A percentile compares a stretch with the other conserved stretches of the same genome.
Evolutionary conservation across 805 yeast genomes (phyloP).

Genomic region (Spencermartinsiella europaea): DNA sequence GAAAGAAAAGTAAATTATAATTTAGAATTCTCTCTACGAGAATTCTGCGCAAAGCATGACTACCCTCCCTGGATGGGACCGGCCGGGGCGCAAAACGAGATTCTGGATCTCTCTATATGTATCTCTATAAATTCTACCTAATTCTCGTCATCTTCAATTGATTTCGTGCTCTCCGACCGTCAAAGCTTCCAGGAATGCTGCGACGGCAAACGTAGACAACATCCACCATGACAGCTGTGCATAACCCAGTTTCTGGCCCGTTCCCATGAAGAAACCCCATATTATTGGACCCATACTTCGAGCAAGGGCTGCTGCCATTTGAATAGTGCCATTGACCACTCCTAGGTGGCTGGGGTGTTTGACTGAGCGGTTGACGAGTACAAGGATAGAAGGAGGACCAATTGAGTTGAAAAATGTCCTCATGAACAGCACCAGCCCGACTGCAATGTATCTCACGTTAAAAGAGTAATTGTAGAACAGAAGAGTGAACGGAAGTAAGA

Average conservation of each 20-base stretch:
- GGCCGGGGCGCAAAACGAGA: no score
- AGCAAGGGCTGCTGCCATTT: slow-evolving; percentile 49
- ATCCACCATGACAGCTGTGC: slow-evolving; percentile 25
- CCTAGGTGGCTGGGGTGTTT: slow-evolving; percentile 48
- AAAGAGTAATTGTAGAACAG: slow-evolving; percentile 29
- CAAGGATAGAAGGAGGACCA: slow-evolving; percentile 48
- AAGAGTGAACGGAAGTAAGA: slow-evolving; percentile 45
- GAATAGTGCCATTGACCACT: slow-evolving; percentile 53
- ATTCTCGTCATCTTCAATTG: no score
- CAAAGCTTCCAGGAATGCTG: not conserved
- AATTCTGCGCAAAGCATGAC: no score
- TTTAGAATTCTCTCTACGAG: no score
- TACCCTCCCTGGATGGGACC: no score
- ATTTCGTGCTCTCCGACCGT: not conserved
- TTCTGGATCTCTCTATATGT: no score
- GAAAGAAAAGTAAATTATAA: no score
- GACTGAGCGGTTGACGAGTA: slow-evolving; percentile 51
- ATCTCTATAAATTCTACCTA: no score
- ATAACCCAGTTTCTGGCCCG: slow-evolving; percentile 26
- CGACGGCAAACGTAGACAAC: slow-evolving; percentile 10
- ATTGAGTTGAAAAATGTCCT: slow-evolving; percentile 42
- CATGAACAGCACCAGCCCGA: slow-evolving; percentile 27
- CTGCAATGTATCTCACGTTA: slow-evolving; percentile 15
- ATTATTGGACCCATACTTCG: slow-evolving; percentile 51
- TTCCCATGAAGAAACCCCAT: slow-evolving; percentile 47